A percentile compares a stretch with the other conserved stretches of the same genome.
Evolutionary conservation across 495 filamentous ascomycete species (phyloP).

Genomic region (Penicillium salamii): DNA sequence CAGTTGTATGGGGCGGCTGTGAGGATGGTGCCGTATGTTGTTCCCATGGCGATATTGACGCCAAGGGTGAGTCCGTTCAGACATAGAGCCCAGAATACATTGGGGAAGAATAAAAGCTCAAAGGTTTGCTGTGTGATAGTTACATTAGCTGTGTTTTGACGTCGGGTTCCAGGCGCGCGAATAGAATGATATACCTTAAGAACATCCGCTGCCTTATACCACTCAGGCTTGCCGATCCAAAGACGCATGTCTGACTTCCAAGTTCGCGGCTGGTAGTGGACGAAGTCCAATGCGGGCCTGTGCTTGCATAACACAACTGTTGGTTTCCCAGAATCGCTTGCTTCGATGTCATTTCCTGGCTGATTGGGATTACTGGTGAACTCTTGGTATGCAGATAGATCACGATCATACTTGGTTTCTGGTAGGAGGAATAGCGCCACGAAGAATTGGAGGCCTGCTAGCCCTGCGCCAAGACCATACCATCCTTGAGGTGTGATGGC

Average conservation of each 20-base stretch:
- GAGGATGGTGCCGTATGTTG: conserved; percentile 35
- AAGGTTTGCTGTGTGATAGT: too few relatives aligned
- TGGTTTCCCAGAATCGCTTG: too few relatives aligned
- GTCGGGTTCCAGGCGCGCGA: too few relatives aligned
- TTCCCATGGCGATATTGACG: conserved; percentile 36
- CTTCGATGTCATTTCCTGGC: neutral
- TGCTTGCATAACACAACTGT: conserved; percentile 12
- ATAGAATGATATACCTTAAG: conserved; percentile 25
- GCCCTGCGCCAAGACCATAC: conserved; percentile 32
- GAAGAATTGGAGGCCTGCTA: conserved; percentile 37
- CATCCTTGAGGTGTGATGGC: conserved; percentile 35
- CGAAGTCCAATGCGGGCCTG: conserved; percentile 24
- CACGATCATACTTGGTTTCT: conserved; percentile 58
- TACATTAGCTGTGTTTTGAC: too few relatives aligned
- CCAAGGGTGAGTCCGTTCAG: conserved; percentile 38
- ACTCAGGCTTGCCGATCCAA: conserved; percentile 28
- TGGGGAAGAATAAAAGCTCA: conserved; percentile 32
- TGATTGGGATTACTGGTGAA: neutral
- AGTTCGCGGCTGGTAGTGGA: conserved; percentile 17
- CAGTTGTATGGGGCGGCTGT: conserved; percentile 31
- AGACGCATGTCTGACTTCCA: conserved; percentile 27
- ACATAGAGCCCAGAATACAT: conserved; percentile 37
- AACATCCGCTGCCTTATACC: conserved; percentile 21
- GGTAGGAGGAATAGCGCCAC: conserved; percentile 66
- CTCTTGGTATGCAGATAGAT: conserved; percentile 21